Evolutionary conservation across 2,329 filamentous ascomycete species (phyloP).

Genomic region (Neofusicoccum umdonicola): DNA sequence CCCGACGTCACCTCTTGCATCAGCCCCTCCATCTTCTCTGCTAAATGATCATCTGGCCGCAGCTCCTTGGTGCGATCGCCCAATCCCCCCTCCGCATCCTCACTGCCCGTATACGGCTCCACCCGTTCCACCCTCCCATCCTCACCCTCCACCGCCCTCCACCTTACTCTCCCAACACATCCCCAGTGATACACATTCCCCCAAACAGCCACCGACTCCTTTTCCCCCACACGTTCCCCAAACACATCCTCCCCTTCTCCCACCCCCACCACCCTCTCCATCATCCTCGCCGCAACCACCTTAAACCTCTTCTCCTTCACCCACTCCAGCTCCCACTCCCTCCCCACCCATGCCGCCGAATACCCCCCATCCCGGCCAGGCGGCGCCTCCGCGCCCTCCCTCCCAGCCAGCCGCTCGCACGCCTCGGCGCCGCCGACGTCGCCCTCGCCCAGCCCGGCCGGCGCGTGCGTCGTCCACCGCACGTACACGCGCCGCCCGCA

Average conservation of each 20-base stretch:
- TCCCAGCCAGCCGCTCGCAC: background rate
- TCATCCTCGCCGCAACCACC: background rate
- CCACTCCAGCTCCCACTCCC: background rate
- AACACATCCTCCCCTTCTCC: background rate
- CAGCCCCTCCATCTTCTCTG: background rate
- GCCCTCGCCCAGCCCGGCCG: background rate
- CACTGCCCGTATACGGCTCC: background rate
- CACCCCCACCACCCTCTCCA: background rate
- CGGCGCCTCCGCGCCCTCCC: background rate
- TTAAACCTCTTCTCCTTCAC: background rate
- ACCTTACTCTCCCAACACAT: background rate
- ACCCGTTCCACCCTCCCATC: background rate
- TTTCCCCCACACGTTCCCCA: background rate
- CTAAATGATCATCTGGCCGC: no score
- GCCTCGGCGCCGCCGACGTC: background rate
- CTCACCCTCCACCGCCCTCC: background rate
- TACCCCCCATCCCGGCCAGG: background rate
- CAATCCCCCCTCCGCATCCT: background rate
- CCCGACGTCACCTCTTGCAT: no score
- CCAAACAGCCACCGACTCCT: background rate
- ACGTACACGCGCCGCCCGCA: background rate
- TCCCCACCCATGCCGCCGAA: background rate
- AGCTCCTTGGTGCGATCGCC: background rate
- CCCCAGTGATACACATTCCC: background rate
- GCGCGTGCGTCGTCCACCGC: background rate